Base-by-base conservation (phyloP, 345 rosid species). In the Camelina neglecta region DNA sequence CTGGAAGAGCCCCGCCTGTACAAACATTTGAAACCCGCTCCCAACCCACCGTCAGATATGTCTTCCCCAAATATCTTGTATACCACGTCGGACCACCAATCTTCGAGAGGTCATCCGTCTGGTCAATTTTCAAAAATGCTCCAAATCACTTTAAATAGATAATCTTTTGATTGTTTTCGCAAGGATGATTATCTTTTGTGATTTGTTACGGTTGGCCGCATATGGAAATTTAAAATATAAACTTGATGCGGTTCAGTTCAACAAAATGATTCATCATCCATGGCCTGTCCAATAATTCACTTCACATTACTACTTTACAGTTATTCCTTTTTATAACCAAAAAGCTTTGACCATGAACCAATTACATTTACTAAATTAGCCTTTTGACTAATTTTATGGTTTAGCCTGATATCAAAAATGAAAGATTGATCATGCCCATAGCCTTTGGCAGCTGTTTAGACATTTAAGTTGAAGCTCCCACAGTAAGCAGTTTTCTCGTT, bases 401-500 rank as follows among this genome's bases (percentile, higher is more conserved):
- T 56, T 57, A 44, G 3, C 41, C 21, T 45, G 16, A 15, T 65
- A 2, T 55, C 16, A 53, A 18, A 39, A 38, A 38, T 38, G 3
- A 2, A 8, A 38, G 21, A 20, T 44, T 53, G 16, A 55, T n/a
- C 38, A 11, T 18, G 0, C 8, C 36, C 26, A 21, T 42, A 10
- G 45, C 13, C 18, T 9, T 59, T 13, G 5, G 2, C 12, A 7
- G 31, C 5, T 42, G 13, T 29, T 31, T 57, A 57, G 2, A 35
- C 7, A 33, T 33, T 33, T 33, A 6, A 35, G 8, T 35, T 33
- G 1, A 33, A 7, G 35, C 35, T 33, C 35, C 86, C 88, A 78
- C 83, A 71, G 62, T 65, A 79, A 81, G 84, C 84, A 84, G 88
- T 59, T 85, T 85, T 79, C 83, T 67, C 81, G 81, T 89, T 89